Base-by-base conservation (phyloP, 1,284 basidiomycete genomes). In the Stereum hirsutum region DNA sequence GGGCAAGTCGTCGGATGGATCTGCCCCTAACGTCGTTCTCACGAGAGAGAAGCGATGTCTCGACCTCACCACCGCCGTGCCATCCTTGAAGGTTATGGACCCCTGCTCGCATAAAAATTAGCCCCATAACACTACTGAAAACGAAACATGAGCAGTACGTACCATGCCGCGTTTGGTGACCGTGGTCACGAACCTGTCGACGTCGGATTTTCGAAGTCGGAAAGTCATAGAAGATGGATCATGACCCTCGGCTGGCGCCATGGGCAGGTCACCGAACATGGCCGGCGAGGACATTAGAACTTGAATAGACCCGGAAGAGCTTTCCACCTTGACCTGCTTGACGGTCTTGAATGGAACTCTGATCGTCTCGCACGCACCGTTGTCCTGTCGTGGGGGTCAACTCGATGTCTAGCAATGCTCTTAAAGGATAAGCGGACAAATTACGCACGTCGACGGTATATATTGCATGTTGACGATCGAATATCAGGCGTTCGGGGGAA, bases 381-480 rank as follows among this genome's bases (percentile, higher is more conserved):
- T 62, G 70, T 73, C 17, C 4, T 27, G 37, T 37, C 14, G 33
- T 25, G n/a, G 21, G 20, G 27, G 17, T 41, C 11, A 17, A 25
- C 11, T 17, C 23, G 39, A 36, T 11, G 32, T 19, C 3, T 21
- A 23, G 20, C 15, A 31, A 11, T 15, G 1, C 28, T 30, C 24
- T 14, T 21, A 27, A 15, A 25, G n/a, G 24, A 34, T 28, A 39
- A 41, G 23, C 38, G 46, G 43, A 49, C 49, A 52, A 74, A 57
- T 68, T 59, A 15, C 69, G 64, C 11, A 63, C 41, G 23, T 78
- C 60, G 51, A 78, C 80, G 4, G 63, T 69, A 24, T 75, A 60
- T 44, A 82, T 66, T 7, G 62, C 62, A 37, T 61, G 65, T 27
- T 62, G 65, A 49, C 79, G 42, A 78, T 56, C 50, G 74, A 74